Percentiles rank a stretch among this genome's conserved stretches.
Evolutionary conservation across 495 filamentous ascomycete species (phyloP).

Genomic region (Lasiosphaeria hispida): DNA sequence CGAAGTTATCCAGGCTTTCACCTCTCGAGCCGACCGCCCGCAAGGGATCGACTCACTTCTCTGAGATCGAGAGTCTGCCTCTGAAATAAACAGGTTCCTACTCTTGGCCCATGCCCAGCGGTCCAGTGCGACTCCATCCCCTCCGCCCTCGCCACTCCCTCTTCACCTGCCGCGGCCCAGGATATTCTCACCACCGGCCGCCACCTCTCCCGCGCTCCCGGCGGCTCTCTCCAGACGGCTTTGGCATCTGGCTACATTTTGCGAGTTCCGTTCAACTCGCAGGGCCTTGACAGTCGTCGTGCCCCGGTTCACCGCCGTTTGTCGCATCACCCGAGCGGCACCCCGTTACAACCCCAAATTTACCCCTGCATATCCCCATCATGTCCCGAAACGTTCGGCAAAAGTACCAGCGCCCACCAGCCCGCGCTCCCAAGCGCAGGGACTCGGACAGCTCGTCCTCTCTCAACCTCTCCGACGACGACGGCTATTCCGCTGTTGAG

Average conservation of each 20-base stretch:
- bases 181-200: neutral
- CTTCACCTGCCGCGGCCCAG: slow-evolving; percentile 1
- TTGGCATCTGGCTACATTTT: neutral
- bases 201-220: neutral
- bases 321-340: slow-evolving; percentile 19
- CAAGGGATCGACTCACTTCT: slow-evolving; percentile 17
- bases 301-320: slow-evolving; percentile 41
- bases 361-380: slow-evolving; percentile 27
- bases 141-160: slow-evolving; percentile 4
- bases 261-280: neutral
- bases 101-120: slow-evolving; percentile 18
- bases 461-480: slow-evolving; percentile 59
- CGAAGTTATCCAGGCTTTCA: slow-evolving; percentile 62
- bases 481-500: slow-evolving; percentile 70
- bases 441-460: slow-evolving; percentile 44
- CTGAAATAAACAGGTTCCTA: slow-evolving; percentile 31
- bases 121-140: slow-evolving; percentile 18
- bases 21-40: slow-evolving; percentile 35
- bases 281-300: neutral
- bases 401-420: slow-evolving; percentile 43
- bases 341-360: slow-evolving; percentile 1
- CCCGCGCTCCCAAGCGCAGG: slow-evolving; percentile 39
- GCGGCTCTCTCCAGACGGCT: neutral
- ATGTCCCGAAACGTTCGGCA: slow-evolving; percentile 56
- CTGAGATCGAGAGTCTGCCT: slow-evolving; percentile 30